phyloP scores from a whole-genome alignment of 2,329 filamentous ascomycete genomes.

The Colletotrichum sp. region DNA sequence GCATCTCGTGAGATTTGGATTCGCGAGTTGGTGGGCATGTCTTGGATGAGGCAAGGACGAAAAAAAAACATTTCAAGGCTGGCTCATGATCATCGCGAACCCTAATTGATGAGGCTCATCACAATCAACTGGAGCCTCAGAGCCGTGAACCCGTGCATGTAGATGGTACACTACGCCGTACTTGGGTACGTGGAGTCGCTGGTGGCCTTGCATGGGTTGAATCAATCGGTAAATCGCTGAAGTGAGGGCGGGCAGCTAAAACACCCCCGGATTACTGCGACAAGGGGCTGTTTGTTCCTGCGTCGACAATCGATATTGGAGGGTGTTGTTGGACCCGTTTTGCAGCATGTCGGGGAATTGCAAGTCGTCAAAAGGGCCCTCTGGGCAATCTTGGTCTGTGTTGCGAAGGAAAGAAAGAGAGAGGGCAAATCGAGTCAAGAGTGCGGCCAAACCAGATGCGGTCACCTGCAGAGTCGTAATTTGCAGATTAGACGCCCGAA shows the following conservation, averaged over 20 bases:
- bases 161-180: background rate
- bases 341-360: background rate
- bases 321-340: constrained; percentile 5
- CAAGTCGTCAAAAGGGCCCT: background rate
- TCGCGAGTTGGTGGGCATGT: background rate
- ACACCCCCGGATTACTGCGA: constrained; percentile 11
- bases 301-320: constrained; percentile 14
- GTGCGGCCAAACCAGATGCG: background rate
- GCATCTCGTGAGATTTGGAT: background rate
- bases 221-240: background rate
- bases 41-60: background rate
- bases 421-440: background rate
- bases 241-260: constrained; percentile 5
- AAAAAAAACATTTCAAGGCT: background rate
- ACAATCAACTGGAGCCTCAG: background rate
- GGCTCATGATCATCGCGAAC: background rate
- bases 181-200: background rate
- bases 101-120: constrained; percentile 14
- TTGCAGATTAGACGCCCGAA: constrained; percentile 9
- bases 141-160: background rate
- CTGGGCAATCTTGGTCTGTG: background rate
- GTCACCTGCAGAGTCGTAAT: constrained; percentile 11
- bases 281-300: background rate
- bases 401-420: no score
- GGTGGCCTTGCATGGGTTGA: background rate